Percentiles rank a stretch among this genome's conserved stretches.
phyloP scores from a whole-genome alignment of 164 flowering plant genomes.

The Kalanchoe fedtschenkoi region DNA sequence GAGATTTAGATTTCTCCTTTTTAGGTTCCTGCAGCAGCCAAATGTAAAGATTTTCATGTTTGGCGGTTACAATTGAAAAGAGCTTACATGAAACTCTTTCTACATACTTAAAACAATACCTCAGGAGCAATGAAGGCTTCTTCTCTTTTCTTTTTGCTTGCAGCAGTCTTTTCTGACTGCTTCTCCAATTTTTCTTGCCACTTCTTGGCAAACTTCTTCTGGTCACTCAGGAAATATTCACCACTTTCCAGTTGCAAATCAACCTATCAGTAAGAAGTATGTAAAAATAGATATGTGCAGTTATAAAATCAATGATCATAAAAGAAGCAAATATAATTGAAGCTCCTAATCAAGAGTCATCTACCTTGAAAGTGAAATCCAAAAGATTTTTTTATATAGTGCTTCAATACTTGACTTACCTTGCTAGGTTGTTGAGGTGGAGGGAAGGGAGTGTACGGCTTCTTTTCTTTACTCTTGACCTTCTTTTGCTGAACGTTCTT shows the following conservation, averaged over 20 bases:
- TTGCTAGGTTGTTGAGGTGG: constrained; percentile 92
- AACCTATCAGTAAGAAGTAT: constrained; percentile 28
- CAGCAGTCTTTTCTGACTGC: constrained; percentile 77
- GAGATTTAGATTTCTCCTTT: constrained; percentile 14
- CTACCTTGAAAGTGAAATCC: background rate
- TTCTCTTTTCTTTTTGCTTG: constrained; percentile 72
- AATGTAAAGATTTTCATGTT: background rate
- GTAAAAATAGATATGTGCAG: background rate
- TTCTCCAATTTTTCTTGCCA: constrained; percentile 86
- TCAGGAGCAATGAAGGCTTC: constrained; percentile 75
- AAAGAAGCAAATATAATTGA: background rate
- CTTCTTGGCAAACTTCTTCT: constrained; percentile 61
- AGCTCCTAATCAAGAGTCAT: background rate
- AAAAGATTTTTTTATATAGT: background rate
- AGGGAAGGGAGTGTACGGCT: constrained; percentile 90
- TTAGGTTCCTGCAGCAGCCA: constrained; percentile 37
- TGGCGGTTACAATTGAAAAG: background rate
- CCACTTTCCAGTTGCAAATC: constrained; percentile 80
- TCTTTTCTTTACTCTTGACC: constrained; percentile 72
- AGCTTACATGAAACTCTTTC: background rate
- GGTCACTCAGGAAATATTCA: constrained; percentile 72
- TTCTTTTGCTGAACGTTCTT: constrained; percentile 85
- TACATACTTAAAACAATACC: constrained; percentile 25
- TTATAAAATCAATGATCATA: background rate
- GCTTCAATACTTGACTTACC: constrained; percentile 29